These are phyloP conservation scores for Handroanthus guayacan DNA, from an alignment of 257 asterid species.

Conservation along the genomic window DNA sequence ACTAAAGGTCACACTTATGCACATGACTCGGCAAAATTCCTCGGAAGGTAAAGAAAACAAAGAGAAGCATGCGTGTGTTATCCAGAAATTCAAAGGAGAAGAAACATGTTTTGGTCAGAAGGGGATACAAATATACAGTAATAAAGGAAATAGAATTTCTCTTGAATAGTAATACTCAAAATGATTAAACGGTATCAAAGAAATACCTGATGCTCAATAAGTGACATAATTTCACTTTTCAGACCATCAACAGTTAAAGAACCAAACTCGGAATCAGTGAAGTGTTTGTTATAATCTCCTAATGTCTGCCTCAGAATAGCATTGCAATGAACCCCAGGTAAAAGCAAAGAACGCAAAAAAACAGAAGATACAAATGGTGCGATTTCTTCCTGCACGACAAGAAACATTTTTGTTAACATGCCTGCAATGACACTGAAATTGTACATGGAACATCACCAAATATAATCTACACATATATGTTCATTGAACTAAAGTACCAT, in stretches of 20 bases:
- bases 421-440: slow-evolving; percentile 13
- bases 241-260: slow-evolving; percentile 80
- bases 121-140: slow-evolving; percentile 11
- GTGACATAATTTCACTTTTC: slow-evolving; percentile 79
- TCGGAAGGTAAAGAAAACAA: slow-evolving; percentile 1
- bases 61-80: background rate
- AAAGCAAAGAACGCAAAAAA: slow-evolving; percentile 80
- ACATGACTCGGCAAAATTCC: slow-evolving; percentile 16
- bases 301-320: slow-evolving; percentile 78
- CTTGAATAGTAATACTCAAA: slow-evolving; percentile 21
- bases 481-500: background rate
- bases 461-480: background rate
- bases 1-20: slow-evolving; percentile 25
- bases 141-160: slow-evolving; percentile 14
- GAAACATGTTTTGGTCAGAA: slow-evolving; percentile 20
- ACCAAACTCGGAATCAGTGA: slow-evolving; percentile 79
- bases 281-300: slow-evolving; percentile 72
- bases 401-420: slow-evolving; percentile 23
- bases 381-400: slow-evolving; percentile 81
- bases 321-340: slow-evolving; percentile 80
- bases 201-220: slow-evolving; percentile 80
- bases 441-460: slow-evolving; percentile 24
- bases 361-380: slow-evolving; percentile 78
- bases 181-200: slow-evolving; percentile 28
- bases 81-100: slow-evolving; percentile 32